phyloP scores from a whole-genome alignment of 352 stramenopile genomes.

The Phytophthora crassamura region DNA sequence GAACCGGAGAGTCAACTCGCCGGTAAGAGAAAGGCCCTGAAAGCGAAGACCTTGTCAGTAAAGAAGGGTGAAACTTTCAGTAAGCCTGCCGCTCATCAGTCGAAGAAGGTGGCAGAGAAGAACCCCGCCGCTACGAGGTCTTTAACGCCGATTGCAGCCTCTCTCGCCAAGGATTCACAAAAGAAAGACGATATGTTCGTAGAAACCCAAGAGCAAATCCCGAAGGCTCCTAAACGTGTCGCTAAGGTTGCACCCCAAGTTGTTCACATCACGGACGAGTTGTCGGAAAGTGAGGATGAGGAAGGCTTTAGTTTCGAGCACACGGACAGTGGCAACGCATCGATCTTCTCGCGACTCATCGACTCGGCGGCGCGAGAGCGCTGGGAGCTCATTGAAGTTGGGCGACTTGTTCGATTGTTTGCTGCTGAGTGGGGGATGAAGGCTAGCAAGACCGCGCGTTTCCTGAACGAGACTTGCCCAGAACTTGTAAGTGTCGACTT shows the following conservation, averaged over 20 bases:
- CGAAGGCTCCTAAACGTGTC: background rate
- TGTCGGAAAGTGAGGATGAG: conserved; percentile 34
- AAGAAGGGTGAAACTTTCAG: conserved; percentile 1
- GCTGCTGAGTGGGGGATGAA: conserved; percentile 60
- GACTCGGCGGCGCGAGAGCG: conserved; percentile 74
- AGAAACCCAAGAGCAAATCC: conserved; percentile 4
- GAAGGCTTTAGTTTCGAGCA: conserved; percentile 14
- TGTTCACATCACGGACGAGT: conserved; percentile 17
- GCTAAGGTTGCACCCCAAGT: background rate
- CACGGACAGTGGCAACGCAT: conserved; percentile 17
- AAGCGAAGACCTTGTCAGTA: background rate
- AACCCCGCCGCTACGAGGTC: background rate
- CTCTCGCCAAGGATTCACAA: conserved; percentile 22
- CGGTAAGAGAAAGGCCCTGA: background rate
- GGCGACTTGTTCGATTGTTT: conserved; percentile 84
- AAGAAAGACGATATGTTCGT: conserved; percentile 35
- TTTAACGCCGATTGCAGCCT: conserved; percentile 29
- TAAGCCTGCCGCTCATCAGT: background rate
- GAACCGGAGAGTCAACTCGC: background rate
- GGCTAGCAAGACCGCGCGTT: conserved; percentile 62
- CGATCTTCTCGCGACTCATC: conserved; percentile 79
- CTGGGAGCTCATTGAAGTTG: conserved; percentile 85
- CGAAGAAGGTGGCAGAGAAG: conserved; percentile 3
- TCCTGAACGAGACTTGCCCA: conserved; percentile 66
- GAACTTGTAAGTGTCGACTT: conserved; percentile 90